Evolutionary conservation across 257 asterid species (phyloP), one percentile per base, ranked within the genome.

Genomic region (Rubia yunnanensis): DNA sequence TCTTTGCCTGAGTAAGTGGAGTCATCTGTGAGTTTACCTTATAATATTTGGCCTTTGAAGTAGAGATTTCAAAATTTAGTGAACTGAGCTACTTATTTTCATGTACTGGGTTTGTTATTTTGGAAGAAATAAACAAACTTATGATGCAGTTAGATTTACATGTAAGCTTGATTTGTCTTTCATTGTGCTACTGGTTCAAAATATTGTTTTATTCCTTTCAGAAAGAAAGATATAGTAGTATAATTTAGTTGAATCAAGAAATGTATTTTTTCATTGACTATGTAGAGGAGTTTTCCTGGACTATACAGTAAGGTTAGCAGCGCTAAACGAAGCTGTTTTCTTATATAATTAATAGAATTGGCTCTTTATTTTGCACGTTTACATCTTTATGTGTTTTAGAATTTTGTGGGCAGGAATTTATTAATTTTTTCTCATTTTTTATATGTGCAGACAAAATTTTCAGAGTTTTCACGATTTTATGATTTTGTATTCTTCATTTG

Each of bases 401-500:
- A 34, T 18, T 56, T 28, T 24, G 52, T 44, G 5, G 5, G 1
- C 20, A 2, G 62, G 38, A n/a, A 30, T 8, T 7, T 18, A 20
- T 11, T 14, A 6, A 17, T 44, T 13, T 32, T 23, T n/a, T 22
- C 60, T 15, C 52, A 20, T 52, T 39, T 35, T 68, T 61, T 64
- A 46, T 22, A 81, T 68, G 7, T 73, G 71, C 74, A 90, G 96
- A 89, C 79, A 66, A 95, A 86, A 77, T 88, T 74, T 70, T 81
- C 88, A 5, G 96, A 88, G 80, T 94, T 90, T 74, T 78, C 88
- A 1, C 81, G 87, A 68, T 90, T 94, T 79, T 94, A 90, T 70
- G 89, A 90, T 72, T 94, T 94, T 76, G 89, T 94, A 30, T 94
- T 90, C 89, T 87, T 89, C 83, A 78, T 94, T 63, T 88, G 91